Evolutionary conservation across 352 stramenopile species (phyloP).

Genomic region (Halophytophthora polymorphica): DNA sequence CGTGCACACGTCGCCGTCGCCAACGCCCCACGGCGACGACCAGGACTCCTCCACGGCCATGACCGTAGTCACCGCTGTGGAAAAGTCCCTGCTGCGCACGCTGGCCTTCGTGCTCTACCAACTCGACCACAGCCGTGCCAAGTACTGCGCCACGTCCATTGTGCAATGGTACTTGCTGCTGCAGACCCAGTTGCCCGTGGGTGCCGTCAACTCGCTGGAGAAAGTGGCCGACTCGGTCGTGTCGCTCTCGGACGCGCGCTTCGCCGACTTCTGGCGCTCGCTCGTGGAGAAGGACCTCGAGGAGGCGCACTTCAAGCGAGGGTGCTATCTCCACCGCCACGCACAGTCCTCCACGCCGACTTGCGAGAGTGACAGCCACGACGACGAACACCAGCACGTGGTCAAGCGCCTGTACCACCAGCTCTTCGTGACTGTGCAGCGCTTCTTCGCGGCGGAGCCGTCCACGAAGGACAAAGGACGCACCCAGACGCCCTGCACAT

Average conservation of each 20-base stretch:
- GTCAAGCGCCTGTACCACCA: conserved; percentile 50
- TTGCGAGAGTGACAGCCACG: conserved; percentile 1
- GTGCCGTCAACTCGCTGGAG: conserved; percentile 50
- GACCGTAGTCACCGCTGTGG: conserved; percentile 49
- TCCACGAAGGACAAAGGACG: conserved; percentile 19
- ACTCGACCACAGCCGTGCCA: conserved; percentile 47
- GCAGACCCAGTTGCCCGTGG: conserved; percentile 49
- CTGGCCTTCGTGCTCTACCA: conserved; percentile 72
- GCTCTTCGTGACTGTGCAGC: conserved; percentile 42
- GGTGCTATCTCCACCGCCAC: conserved; percentile 7
- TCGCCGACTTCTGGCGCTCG: conserved; percentile 64
- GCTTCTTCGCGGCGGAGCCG: conserved; percentile 34
- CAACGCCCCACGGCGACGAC: conserved; percentile 1
- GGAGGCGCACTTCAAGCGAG: conserved; percentile 19
- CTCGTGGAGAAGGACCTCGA: conserved; percentile 50
- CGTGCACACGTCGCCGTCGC: conserved; percentile 1
- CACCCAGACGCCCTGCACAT: conserved; percentile 71
- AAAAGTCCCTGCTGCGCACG: conserved; percentile 58
- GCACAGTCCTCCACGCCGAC: conserved; percentile 1
- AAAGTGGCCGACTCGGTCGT: conserved; percentile 52
- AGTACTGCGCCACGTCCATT: conserved; percentile 55
- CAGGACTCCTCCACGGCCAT: conserved; percentile 27
- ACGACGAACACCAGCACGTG: conserved; percentile 32
- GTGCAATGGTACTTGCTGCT: conserved; percentile 62
- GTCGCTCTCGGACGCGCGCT: conserved; percentile 59